phyloP scores from a whole-genome alignment of 2,329 filamentous ascomycete species.

The Sarocladiaceae sp. region DNA sequence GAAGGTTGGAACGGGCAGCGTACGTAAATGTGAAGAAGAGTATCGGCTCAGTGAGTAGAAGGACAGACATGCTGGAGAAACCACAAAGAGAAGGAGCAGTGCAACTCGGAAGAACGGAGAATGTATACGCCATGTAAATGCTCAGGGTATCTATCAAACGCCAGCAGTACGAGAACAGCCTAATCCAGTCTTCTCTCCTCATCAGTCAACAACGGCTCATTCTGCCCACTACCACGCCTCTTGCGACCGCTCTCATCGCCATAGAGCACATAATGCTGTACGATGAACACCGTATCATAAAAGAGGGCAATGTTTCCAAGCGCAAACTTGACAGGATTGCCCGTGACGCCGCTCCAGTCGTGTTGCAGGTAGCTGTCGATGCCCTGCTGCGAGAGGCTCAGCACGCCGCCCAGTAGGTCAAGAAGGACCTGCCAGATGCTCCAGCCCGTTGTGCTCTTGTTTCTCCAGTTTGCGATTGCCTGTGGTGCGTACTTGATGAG shows the following conservation, averaged over 20 bases:
- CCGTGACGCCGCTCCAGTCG: slow-evolving; percentile 86
- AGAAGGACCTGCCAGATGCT: slow-evolving; percentile 77
- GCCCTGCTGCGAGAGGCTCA: slow-evolving; percentile 74
- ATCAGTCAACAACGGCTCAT: slow-evolving; percentile 19
- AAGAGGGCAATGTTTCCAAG: slow-evolving; percentile 79
- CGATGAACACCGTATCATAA: slow-evolving; percentile 81
- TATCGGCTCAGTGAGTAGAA: background rate
- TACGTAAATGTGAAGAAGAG: background rate
- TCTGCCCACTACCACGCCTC: slow-evolving; percentile 13
- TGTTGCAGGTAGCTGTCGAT: slow-evolving; percentile 79
- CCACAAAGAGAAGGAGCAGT: background rate
- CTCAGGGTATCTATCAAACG: background rate
- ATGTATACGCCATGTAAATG: background rate
- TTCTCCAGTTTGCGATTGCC: slow-evolving; percentile 73
- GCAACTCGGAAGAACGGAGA: too few relatives aligned
- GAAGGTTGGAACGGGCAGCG: slow-evolving; percentile 8
- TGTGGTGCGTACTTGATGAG: slow-evolving; percentile 92
- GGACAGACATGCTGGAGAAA: background rate
- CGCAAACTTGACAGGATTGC: slow-evolving; percentile 86
- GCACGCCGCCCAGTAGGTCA: slow-evolving; percentile 72
- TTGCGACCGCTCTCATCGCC: slow-evolving; percentile 13
- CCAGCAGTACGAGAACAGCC: background rate
- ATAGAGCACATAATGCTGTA: slow-evolving; percentile 85
- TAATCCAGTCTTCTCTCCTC: slow-evolving; percentile 18
- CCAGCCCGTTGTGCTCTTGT: slow-evolving; percentile 83